Evolutionary conservation across 139 green algal genomes (phyloP).

Genomic region (Penium margaritaceum): DNA sequence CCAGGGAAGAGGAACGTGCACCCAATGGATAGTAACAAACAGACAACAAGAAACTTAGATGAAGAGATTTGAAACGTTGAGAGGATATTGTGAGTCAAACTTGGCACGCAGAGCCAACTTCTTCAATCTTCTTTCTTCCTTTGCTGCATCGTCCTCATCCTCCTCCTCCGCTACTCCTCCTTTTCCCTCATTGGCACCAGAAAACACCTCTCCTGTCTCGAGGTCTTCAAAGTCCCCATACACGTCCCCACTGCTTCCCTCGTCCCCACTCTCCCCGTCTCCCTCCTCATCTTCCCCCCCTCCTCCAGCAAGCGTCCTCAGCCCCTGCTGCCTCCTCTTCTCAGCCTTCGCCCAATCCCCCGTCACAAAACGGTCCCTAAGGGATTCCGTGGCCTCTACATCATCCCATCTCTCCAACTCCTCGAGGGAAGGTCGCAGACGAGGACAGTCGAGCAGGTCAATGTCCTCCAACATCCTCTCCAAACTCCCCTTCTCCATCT

Average conservation of each 20-base stretch:
- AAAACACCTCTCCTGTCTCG: conserved; percentile 67
- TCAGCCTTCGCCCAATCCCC: conserved; percentile 75
- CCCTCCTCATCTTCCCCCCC: no score
- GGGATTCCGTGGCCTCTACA: conserved; percentile 45
- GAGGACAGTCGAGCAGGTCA: conserved; percentile 54
- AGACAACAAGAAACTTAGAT: no score
- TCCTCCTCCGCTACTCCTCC: conserved; percentile 65
- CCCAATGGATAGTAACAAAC: no score
- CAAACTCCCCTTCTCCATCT: not conserved
- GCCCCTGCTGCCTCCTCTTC: conserved; percentile 47
- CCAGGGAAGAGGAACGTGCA: no score
- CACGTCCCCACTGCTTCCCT: conserved; percentile 68
- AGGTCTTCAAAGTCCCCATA: conserved; percentile 92
- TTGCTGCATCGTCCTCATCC: no score
- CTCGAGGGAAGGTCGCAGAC: conserved; percentile 14
- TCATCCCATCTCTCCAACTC: conserved; percentile 34
- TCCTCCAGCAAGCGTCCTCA: no score
- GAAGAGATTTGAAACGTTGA: no score
- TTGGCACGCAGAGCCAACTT: conserved; percentile 36
- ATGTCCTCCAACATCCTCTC: conserved; percentile 15
- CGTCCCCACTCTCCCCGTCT: conserved; percentile 50
- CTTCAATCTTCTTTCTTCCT: no score
- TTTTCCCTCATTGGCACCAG: conserved; percentile 68
- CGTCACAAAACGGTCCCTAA: conserved; percentile 65
- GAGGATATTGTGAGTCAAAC: conserved; percentile 36